These are phyloP conservation scores for Lagenidium sp. DNA, from an alignment of 352 stramenopile genomes.

Conservation along the genomic window DNA sequence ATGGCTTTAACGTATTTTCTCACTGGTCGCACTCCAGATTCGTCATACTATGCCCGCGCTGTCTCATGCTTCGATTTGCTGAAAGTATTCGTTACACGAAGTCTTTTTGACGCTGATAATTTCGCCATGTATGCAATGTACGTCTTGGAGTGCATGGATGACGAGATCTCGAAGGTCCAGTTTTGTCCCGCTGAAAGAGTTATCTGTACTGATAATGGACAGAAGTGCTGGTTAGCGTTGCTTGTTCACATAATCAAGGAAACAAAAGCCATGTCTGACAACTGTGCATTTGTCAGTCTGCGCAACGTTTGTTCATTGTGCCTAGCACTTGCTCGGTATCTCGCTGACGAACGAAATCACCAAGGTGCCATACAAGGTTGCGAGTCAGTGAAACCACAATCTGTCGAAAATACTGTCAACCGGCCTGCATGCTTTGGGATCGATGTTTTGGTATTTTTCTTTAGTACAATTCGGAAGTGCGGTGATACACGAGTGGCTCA, in stretches of 20 bases:
- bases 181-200: slow-evolving; percentile 3
- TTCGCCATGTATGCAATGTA: slow-evolving; percentile 57
- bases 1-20: slow-evolving; percentile 12
- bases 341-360: slow-evolving; percentile 43
- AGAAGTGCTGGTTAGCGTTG: slow-evolving; percentile 56
- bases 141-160: slow-evolving; percentile 42
- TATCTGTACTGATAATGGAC: slow-evolving; percentile 12
- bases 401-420: too few species aligned
- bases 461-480: slow-evolving; percentile 33
- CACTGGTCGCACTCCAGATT: slow-evolving; percentile 1
- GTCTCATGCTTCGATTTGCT: slow-evolving; percentile 36
- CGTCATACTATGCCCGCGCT: slow-evolving; percentile 3
- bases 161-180: slow-evolving; percentile 13
- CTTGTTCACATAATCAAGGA: slow-evolving; percentile 41
- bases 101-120: slow-evolving; percentile 44
- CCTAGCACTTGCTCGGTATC: slow-evolving; percentile 41
- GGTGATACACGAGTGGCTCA: slow-evolving; percentile 21
- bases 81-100: slow-evolving; percentile 22
- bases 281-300: slow-evolving; percentile 35
- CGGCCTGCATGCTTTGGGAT: slow-evolving; percentile 50
- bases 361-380: slow-evolving; percentile 3
- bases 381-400: neutral
- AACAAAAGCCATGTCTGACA: slow-evolving; percentile 28
- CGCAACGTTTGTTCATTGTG: slow-evolving; percentile 47
- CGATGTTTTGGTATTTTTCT: slow-evolving; percentile 37